A percentile compares a stretch with the other conserved stretches of the same genome.
These are phyloP conservation scores for Betula pendula DNA, from an alignment of 306 rosid species.

Conservation along the genomic window DNA sequence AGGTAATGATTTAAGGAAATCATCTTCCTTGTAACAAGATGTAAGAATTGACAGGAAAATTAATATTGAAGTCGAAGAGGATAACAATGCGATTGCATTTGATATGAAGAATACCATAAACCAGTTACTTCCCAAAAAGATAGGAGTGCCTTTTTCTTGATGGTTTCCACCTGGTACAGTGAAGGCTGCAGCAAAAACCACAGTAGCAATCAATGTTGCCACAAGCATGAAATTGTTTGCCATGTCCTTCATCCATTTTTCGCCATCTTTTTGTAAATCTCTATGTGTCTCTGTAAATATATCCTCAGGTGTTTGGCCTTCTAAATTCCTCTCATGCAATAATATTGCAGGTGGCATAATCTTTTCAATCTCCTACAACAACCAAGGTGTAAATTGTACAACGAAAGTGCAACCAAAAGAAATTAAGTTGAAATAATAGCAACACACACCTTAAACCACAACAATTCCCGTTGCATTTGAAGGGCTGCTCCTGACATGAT, in stretches of 20 bases:
- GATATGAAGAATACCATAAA: background rate
- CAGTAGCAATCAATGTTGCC: conserved; percentile 52
- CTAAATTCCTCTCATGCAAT: conserved; percentile 22
- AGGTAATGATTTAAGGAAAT: conserved; percentile 45
- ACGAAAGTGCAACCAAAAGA: too few relatives aligned
- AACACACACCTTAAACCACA: conserved; percentile 26
- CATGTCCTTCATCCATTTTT: conserved; percentile 61
- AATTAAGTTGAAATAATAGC: background rate
- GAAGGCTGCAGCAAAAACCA: conserved; percentile 53
- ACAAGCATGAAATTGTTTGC: conserved; percentile 49
- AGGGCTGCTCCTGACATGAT: conserved; percentile 15
- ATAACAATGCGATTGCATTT: background rate
- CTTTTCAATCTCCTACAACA: conserved; percentile 20
- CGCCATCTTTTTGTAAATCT: conserved; percentile 31
- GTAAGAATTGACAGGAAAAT: conserved; percentile 49
- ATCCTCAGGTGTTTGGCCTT: conserved; percentile 31
- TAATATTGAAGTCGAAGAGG: background rate
- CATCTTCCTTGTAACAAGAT: conserved; percentile 46
- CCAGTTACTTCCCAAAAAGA: background rate
- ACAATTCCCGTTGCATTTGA: conserved; percentile 24
- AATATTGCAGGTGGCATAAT: conserved; percentile 35
- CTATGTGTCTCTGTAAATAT: conserved; percentile 38
- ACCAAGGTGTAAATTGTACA: background rate
- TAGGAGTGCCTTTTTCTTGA: background rate
- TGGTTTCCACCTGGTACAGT: conserved; percentile 48